These are phyloP conservation scores for Silene conica DNA, from an alignment of 148 eudicot genomes.

Conservation along the genomic window DNA sequence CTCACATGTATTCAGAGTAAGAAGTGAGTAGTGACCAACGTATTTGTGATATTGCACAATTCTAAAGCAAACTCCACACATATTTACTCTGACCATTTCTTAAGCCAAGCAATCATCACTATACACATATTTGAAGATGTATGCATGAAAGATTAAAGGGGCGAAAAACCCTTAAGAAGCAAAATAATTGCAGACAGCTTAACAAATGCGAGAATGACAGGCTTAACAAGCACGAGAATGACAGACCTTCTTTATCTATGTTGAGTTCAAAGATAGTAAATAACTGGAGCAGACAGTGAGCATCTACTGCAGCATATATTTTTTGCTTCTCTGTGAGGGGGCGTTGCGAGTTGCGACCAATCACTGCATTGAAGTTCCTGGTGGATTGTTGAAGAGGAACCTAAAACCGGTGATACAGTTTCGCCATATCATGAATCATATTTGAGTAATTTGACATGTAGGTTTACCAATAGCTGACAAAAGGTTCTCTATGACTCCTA, in stretches of 20 bases:
- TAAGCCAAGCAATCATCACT: not conserved
- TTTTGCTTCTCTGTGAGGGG: slow-evolving; percentile 89
- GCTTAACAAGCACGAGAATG: too few relatives aligned
- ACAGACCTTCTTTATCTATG: slow-evolving; percentile 67
- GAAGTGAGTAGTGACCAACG: not conserved
- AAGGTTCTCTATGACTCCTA: not conserved
- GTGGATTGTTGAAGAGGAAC: slow-evolving; percentile 11
- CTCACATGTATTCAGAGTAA: not conserved
- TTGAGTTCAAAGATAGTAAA: slow-evolving; percentile 59
- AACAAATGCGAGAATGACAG: too few relatives aligned
- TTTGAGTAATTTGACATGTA: not conserved
- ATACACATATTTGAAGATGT: not conserved
- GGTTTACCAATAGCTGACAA: not conserved
- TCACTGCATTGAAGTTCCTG: slow-evolving; percentile 99
- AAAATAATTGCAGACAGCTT: not conserved
- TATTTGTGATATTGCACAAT: not conserved
- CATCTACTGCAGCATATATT: slow-evolving; percentile 88
- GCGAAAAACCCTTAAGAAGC: not conserved
- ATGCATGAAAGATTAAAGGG: slow-evolving; percentile 3
- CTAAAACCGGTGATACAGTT: not conserved
- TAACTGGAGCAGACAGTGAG: slow-evolving; percentile 76
- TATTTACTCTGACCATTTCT: not conserved
- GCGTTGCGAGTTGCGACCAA: slow-evolving; percentile 92
- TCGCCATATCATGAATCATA: not conserved
- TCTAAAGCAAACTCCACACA: not conserved